These are phyloP conservation scores for Fusarium sp. DNA, from an alignment of 2,329 filamentous ascomycete genomes.

Conservation along the genomic window DNA sequence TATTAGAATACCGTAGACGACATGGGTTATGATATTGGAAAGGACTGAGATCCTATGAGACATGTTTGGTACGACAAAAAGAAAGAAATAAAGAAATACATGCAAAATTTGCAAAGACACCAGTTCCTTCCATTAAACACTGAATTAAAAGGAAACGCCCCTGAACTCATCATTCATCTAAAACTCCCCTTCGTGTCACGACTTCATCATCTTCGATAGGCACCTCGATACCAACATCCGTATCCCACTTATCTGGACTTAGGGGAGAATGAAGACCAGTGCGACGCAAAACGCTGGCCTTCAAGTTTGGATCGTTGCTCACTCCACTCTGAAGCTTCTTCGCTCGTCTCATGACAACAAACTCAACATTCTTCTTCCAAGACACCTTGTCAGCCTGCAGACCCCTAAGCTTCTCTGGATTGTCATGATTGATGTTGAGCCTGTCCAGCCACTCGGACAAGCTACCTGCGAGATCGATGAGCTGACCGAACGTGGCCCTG, in stretches of 20 bases:
- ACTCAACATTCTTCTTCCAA: neutral
- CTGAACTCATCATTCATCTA: neutral
- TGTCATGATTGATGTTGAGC: neutral
- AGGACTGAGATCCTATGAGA: constrained; percentile 1
- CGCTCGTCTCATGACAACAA: neutral
- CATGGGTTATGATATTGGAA: constrained; percentile 5
- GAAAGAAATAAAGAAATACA: neutral
- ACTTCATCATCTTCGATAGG: neutral
- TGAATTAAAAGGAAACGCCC: neutral
- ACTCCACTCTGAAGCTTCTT: neutral
- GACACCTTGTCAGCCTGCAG: neutral
- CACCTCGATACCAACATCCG: neutral
- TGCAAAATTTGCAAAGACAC: neutral
- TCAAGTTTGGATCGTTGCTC: neutral
- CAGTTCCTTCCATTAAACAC: neutral
- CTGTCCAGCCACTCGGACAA: neutral
- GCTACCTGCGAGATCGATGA: neutral
- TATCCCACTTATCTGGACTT: constrained; percentile 7
- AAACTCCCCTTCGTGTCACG: neutral
- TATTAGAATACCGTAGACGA: neutral
- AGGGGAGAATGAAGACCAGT: constrained; percentile 16
- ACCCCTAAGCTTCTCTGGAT: neutral
- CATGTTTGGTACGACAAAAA: neutral
- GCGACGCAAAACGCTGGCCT: neutral
- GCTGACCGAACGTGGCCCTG: constrained; percentile 7